A percentile compares a stretch with the other conserved stretches of the same genome.
These are phyloP conservation scores for Phytophthora agathidicida DNA, from an alignment of 352 stramenopile genomes.

Conservation along the genomic window DNA sequence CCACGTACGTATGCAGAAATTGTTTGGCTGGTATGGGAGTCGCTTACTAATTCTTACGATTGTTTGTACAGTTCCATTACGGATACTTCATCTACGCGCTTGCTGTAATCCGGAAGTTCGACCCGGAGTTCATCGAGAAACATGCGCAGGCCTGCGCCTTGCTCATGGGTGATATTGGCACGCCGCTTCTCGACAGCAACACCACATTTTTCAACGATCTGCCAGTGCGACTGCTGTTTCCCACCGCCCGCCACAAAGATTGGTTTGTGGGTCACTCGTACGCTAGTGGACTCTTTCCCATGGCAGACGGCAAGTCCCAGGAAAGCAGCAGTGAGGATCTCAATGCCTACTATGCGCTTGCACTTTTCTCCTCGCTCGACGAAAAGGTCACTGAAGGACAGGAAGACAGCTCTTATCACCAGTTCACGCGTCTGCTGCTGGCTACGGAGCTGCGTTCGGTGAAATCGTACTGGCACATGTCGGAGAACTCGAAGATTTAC, in stretches of 20 bases:
- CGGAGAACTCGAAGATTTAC: slow-evolving; percentile 72
- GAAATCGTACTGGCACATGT: slow-evolving; percentile 98
- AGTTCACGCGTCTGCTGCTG: slow-evolving; percentile 92
- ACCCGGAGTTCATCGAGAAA: slow-evolving; percentile 69
- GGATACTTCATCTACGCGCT: slow-evolving; percentile 92
- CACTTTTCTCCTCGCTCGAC: slow-evolving; percentile 84
- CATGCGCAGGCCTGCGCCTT: slow-evolving; percentile 60
- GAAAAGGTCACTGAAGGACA: slow-evolving; percentile 31
- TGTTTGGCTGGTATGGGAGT: background rate
- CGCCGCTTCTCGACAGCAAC: slow-evolving; percentile 46
- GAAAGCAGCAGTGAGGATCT: slow-evolving; percentile 96
- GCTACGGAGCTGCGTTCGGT: slow-evolving; percentile 92
- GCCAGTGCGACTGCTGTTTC: slow-evolving; percentile 70
- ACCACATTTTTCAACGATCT: slow-evolving; percentile 65
- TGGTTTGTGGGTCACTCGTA: slow-evolving; percentile 98
- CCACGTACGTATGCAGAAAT: slow-evolving; percentile 45
- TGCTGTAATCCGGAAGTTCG: slow-evolving; percentile 76
- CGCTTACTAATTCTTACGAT: slow-evolving; percentile 1
- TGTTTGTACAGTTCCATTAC: slow-evolving; percentile 92
- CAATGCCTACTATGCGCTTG: slow-evolving; percentile 96
- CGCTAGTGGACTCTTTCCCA: slow-evolving; percentile 94
- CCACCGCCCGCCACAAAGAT: slow-evolving; percentile 93
- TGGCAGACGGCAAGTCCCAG: slow-evolving; percentile 95
- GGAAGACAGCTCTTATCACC: slow-evolving; percentile 53
- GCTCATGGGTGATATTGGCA: slow-evolving; percentile 75